phyloP scores from a whole-genome alignment of 2,329 filamentous ascomycete genomes.

The Xylaria digitata region DNA sequence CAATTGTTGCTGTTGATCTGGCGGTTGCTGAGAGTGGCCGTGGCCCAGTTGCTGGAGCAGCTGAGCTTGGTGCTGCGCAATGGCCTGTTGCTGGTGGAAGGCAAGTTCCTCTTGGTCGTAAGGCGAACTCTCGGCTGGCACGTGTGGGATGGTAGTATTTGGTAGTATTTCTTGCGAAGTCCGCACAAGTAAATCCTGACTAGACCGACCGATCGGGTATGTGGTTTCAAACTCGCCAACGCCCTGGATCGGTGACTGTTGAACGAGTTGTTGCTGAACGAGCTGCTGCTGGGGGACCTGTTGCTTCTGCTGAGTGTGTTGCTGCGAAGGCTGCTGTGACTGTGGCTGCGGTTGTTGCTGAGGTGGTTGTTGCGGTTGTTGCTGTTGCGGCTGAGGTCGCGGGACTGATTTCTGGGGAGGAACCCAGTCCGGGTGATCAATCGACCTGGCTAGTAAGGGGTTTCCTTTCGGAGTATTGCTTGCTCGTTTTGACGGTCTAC shows the following conservation, averaged over 20 bases:
- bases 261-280: constrained; percentile 42
- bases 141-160: constrained; percentile 61
- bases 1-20: constrained; percentile 53
- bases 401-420: constrained; percentile 41
- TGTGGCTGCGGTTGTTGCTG: constrained; percentile 25
- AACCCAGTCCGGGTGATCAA: constrained; percentile 49
- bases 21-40: constrained; percentile 34
- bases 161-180: constrained; percentile 54
- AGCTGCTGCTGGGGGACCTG: constrained; percentile 2
- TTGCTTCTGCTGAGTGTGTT: constrained; percentile 29
- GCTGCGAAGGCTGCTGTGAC: constrained; percentile 42
- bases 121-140: constrained; percentile 58
- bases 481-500: constrained; percentile 68
- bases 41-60: constrained; percentile 39
- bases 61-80: constrained; percentile 45
- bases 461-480: constrained; percentile 61
- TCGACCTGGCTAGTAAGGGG: constrained; percentile 47
- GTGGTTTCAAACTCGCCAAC: constrained; percentile 56
- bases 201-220: constrained; percentile 54
- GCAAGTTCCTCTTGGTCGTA: constrained; percentile 59
- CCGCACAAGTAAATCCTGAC: constrained; percentile 56
- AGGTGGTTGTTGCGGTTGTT: constrained; percentile 22
- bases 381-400: constrained; percentile 34
- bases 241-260: constrained; percentile 60
- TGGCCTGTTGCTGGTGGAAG: constrained; percentile 56